These are phyloP conservation scores for Melampsora americana DNA, from an alignment of 1,284 basidiomycete genomes.

Conservation along the genomic window DNA sequence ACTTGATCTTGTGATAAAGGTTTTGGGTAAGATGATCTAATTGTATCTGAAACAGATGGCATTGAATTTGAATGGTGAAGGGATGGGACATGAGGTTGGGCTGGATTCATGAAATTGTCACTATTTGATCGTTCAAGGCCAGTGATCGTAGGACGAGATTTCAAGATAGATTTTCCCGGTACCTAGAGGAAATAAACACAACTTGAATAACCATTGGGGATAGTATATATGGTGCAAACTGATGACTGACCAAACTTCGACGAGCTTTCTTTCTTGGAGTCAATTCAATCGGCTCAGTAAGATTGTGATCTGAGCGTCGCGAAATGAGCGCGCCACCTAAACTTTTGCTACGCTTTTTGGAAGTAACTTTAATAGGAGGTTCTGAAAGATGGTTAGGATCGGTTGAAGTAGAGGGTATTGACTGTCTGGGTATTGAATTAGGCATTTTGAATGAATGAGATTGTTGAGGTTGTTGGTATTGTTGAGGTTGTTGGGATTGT, in stretches of 20 bases:
- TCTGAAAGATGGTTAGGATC: neutral
- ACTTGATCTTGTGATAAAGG: neutral
- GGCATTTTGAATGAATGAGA: neutral
- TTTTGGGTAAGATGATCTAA: neutral
- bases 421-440: neutral
- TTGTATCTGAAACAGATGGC: neutral
- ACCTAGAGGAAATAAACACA: constrained; percentile 14
- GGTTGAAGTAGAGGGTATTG: neutral
- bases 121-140: constrained; percentile 32
- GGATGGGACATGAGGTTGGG: neutral
- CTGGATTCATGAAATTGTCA: constrained; percentile 24
- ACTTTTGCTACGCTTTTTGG: constrained; percentile 42
- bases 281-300: constrained; percentile 23
- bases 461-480: neutral
- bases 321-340: constrained; percentile 26
- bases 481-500: too few relatives aligned
- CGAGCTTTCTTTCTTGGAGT: constrained; percentile 42
- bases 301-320: constrained; percentile 5
- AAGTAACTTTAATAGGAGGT: neutral
- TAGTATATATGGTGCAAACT: neutral
- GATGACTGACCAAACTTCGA: constrained; percentile 28
- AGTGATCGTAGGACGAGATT: constrained; percentile 40
- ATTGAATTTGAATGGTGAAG: neutral
- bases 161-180: constrained; percentile 43
- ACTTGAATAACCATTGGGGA: neutral